Base-by-base conservation (phyloP, 192 early-diverging fungal genomes). In the Gryganskiella cystojenkinii region DNA sequence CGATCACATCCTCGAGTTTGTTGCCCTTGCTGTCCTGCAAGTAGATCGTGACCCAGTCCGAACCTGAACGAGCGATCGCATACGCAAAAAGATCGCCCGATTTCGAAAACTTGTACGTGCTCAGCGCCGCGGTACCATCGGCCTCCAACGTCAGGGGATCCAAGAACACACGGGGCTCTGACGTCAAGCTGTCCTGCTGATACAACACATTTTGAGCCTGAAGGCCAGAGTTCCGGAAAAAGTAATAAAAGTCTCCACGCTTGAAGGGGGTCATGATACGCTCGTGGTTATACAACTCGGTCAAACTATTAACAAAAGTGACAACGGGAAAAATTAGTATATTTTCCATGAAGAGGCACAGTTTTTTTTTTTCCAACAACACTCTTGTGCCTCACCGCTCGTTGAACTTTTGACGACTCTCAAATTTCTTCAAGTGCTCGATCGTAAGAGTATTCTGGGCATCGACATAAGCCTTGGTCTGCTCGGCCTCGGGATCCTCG, bases 401-500 rank as follows among this genome's bases (percentile, higher is more conserved):
- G 37, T 40, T 40, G 37, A 40, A 40, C 37, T 78, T 80, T 47
- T 67, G 61, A 13, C 69, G 62, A 28, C 55, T 62, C 13, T 59
- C 56, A 71, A 81, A 83, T 56, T 75, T 74, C 20, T 80, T 80
- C 35, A 92, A 51, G 55, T 70, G 86, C 37, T 82, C 72, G 46
- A 55, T 61, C 15, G 84, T 67, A 28, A 91, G 34, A 66, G 70
- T 61, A 67, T 85, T 87, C 64, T 93, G 91, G 10, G 74, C 85
- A n/a, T 89, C 72, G 19, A 91, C 85, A 79, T 91, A 93, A 2
- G 70, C 61, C 60, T 86, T 79, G 58, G 90, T 93, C 65, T 91
- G 85, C 40, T 81, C 70, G 1, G 83, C 64, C 35, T 89, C 83
- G 17, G 91, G 89, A 53, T 91, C 86, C 67, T 93, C 92, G 28